Evolutionary conservation across 177 flowering plant species (phyloP), one percentile per base, ranked within the genome.

Genomic region (Vitis hybrid): DNA sequence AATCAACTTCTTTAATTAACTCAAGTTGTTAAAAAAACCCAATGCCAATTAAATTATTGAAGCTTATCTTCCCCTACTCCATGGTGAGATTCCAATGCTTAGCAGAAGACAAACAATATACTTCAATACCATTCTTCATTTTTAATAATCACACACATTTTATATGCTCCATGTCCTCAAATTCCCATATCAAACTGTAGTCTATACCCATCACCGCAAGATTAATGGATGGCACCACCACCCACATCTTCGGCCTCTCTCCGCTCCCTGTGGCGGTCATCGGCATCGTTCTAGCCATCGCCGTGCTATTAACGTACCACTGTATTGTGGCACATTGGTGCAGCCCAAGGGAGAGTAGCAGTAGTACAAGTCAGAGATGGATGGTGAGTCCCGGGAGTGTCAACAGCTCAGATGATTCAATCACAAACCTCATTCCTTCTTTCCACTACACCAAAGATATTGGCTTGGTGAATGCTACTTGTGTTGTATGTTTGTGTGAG

Each of bases 401-500:
- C 3, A 59, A 22, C n/a, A 65, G 64, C 65, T 20, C 55, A 1
- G 64, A 65, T 51, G 49, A 20, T 49, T 65, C 75, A 12, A 14
- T 72, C 9, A 38, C 69, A 2, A 57, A 65, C 49, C 69, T 72
- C 9, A 58, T 72, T 15, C 75, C 75, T 12, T 17, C 69, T 1
- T 18, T 24, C 66, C 59, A 65, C 13, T 72, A 28, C 44, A 3
- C 22, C 11, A 65, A 72, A n/a, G 65, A 22, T 2, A 51, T 20
- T 3, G 65, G 33, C 2, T 4, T 50, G 58, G 14, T 49, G 1
- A 11, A 67, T 9, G 69, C 2, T 8, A 59, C 56, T 2, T 76
- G 79, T 44, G 62, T 76, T 1, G 71, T 76, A 13, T 76, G 79
- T 17, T 64, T 76, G 50, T 49, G 15, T 4, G 72, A 72, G 58